Evolutionary conservation across 257 asterid genomes (phyloP).

Genomic region (Solanum clarkiae): DNA sequence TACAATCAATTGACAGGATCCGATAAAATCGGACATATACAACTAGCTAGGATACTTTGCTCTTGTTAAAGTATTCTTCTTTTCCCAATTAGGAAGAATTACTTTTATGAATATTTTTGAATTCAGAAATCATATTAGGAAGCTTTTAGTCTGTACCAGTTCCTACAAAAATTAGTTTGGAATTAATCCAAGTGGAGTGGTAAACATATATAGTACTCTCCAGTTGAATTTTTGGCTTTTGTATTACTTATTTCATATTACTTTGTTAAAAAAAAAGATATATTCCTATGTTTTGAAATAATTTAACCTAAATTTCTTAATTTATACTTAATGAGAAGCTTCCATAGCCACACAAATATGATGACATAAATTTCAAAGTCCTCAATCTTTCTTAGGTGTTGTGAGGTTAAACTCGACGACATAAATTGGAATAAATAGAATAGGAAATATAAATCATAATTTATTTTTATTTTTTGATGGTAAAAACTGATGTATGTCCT

Average conservation of each 20-base stretch:
- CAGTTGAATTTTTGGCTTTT: too few species aligned
- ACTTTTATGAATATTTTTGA: background rate
- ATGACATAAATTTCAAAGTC: background rate
- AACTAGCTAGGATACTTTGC: background rate
- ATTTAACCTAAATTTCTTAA: background rate
- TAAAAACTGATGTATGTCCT: constrained; percentile 5
- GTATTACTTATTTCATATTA: background rate
- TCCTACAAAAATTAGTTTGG: background rate
- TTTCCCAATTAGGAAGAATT: background rate
- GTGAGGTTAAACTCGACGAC: background rate
- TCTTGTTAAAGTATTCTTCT: background rate
- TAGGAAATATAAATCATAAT: background rate
- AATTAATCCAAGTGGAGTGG: background rate
- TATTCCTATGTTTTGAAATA: too few species aligned
- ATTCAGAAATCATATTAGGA: background rate
- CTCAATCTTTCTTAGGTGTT: background rate
- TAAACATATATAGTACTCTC: background rate
- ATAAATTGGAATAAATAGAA: background rate
- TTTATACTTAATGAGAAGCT: too few species aligned
- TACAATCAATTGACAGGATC: constrained; percentile 37
- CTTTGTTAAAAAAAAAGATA: too few species aligned
- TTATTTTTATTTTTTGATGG: constrained; percentile 2
- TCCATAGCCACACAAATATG: background rate
- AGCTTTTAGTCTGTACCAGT: background rate
- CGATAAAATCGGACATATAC: constrained; percentile 26